Evolutionary conservation across 2,329 filamentous ascomycete species (phyloP), one percentile per base, ranked within the genome.

Genomic region (Neofusicoccum sp.): DNA sequence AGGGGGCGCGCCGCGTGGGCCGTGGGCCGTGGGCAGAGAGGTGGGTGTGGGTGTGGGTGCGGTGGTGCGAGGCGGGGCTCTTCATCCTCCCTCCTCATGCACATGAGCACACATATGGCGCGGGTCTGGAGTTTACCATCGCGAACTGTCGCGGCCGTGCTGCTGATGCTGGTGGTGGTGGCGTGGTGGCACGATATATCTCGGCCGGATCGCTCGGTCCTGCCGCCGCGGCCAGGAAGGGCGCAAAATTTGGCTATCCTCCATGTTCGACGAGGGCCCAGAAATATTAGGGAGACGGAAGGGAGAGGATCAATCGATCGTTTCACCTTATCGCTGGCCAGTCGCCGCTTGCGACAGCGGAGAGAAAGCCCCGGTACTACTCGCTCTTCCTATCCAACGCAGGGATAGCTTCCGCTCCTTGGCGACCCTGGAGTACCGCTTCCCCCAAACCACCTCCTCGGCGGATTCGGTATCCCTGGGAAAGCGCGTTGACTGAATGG

Each of bases 201-300:
- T 12, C 54, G 54, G 41, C 22, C 54, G 54, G 29, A 34, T 58
- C 34, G 54, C 45, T 41, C 54, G 54, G 54, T 22, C 28, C 54
- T 31, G 45, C 54, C 54, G 41, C 41, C 54, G 28, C 31, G 54
- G 41, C 54, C 54, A 45, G 54, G 28, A 37, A 31, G 34, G 28
- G 37, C 52, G 52, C 31, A 58, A 58, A 36, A 31, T 44, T 45
- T 44, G 41, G 39, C 37, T 45, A 29, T 58, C 37, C 39, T 11
- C 45, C 39, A 58, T 58, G 39, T 36, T 16, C 54, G 45, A 22
- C 31, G 14, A 28, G 28, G 7, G 31, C 44, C 37, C 28, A 56
- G 37, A 43, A 41, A 36, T 12, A 22, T 34, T 33, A 44, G 28
- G 37, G 37, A 22, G 6, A 7, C 3, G 33, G n/a, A 6, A 29